These are phyloP conservation scores for Coelastrella sp. DNA, from an alignment of 139 green algal species.

Conservation along the genomic window DNA sequence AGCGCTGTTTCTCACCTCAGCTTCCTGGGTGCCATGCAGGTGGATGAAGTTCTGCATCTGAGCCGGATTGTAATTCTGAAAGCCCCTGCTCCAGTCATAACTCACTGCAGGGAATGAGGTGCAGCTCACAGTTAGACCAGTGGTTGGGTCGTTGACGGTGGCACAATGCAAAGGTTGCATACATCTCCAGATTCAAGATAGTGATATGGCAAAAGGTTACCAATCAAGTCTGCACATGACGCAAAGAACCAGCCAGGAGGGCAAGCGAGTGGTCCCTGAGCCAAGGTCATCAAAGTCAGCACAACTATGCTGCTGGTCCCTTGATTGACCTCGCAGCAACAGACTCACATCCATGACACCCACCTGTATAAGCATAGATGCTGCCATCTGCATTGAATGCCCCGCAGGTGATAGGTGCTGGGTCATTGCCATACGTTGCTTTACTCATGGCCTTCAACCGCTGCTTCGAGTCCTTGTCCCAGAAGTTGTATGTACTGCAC, in stretches of 20 bases:
- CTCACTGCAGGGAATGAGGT: not conserved
- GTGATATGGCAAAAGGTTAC: too few species aligned
- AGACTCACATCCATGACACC: too few species aligned
- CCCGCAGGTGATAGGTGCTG: conserved; percentile 86
- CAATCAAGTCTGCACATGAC: too few species aligned
- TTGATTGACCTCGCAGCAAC: too few species aligned
- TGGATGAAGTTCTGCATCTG: conserved; percentile 90
- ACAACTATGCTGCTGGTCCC: too few species aligned
- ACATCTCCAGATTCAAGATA: too few species aligned
- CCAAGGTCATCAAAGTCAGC: too few species aligned
- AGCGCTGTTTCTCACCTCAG: conserved; percentile 71
- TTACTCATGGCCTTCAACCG: conserved; percentile 86
- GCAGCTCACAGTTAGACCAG: conserved; percentile 47
- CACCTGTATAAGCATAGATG: conserved; percentile 90
- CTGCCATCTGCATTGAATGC: conserved; percentile 91
- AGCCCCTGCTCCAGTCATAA: conserved; percentile 95
- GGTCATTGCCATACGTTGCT: conserved; percentile 55
- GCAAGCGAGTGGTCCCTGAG: too few species aligned
- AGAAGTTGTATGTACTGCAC: conserved; percentile 93
- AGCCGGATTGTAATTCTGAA: conserved; percentile 74
- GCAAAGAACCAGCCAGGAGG: too few species aligned
- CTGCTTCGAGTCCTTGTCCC: conserved; percentile 99
- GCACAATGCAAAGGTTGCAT: too few species aligned
- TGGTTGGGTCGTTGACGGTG: too few species aligned
- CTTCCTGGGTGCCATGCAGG: conserved; percentile 87